Evolutionary conservation across 2,329 filamentous ascomycete species (phyloP).

Genomic region (Botrytis cinerea): DNA sequence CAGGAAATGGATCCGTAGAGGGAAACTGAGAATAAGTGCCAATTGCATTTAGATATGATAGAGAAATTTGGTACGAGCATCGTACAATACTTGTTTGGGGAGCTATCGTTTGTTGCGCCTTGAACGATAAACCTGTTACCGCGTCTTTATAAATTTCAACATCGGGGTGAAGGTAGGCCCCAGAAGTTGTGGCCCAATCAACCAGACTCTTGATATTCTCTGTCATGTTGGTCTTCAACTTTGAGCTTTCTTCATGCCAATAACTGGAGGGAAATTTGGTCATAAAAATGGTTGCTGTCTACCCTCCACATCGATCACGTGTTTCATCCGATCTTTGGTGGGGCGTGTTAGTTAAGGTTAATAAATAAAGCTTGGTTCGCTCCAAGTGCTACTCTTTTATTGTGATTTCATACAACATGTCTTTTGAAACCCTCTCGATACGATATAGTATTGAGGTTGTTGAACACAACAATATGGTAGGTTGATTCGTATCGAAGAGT

Average conservation of each 20-base stretch:
- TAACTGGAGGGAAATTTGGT: background rate
- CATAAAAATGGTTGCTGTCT: background rate
- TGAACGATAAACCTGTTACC: constrained; percentile 56
- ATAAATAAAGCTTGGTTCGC: background rate
- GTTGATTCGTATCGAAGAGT: background rate
- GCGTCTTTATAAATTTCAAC: constrained; percentile 56
- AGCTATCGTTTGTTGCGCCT: constrained; percentile 30
- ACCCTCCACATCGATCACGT: background rate
- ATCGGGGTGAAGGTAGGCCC: constrained; percentile 51
- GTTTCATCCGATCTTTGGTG: background rate
- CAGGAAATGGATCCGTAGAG: constrained; percentile 47
- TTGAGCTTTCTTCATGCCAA: background rate
- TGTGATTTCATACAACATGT: background rate
- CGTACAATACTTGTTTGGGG: constrained; percentile 47
- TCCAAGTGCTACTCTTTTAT: background rate
- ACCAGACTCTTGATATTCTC: constrained; percentile 44
- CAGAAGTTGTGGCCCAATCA: constrained; percentile 51
- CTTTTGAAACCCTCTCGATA: background rate
- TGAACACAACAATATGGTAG: background rate
- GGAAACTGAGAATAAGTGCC: constrained; percentile 39
- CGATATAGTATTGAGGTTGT: background rate
- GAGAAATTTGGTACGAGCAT: constrained; percentile 54
- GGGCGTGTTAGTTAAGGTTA: background rate
- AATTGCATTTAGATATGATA: constrained; percentile 62
- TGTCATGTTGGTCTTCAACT: constrained; percentile 2